These are phyloP conservation scores for Aquanectria penicillioides DNA, from an alignment of 2,329 filamentous ascomycete species.

Conservation along the genomic window DNA sequence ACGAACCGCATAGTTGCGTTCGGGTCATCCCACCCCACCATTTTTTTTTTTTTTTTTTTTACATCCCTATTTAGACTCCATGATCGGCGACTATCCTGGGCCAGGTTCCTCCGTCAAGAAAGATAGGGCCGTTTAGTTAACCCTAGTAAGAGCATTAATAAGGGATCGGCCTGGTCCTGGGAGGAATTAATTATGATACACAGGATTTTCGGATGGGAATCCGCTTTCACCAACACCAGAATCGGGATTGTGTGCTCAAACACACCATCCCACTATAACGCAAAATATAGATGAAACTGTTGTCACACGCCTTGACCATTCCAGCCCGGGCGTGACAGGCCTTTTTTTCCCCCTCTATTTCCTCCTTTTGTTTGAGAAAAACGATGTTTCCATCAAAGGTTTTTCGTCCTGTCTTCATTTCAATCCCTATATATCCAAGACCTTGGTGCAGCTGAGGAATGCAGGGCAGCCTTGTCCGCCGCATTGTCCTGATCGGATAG, in stretches of 20 bases:
- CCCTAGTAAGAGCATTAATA: not conserved
- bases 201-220: slow-evolving; percentile 3
- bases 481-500: not conserved
- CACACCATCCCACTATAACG: slow-evolving; percentile 2
- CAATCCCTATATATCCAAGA: not conserved
- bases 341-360: not conserved
- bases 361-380: slow-evolving; percentile 12
- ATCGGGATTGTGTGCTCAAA: slow-evolving; percentile 7
- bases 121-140: not conserved
- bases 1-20: not conserved
- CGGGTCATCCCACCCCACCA: not conserved
- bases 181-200: not conserved
- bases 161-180: slow-evolving; percentile 3
- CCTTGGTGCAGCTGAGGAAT: slow-evolving; percentile 5
- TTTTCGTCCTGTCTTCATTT: not conserved
- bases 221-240: not conserved
- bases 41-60: not conserved
- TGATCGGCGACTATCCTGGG: not conserved
- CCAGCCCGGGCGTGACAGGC: not conserved
- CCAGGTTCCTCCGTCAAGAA: not conserved
- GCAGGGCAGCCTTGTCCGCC: not conserved
- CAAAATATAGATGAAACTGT: slow-evolving; percentile 26
- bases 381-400: too few relatives aligned
- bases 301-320: slow-evolving; percentile 15
- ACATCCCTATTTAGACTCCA: not conserved